These are phyloP conservation scores for Silene latifolia DNA, from an alignment of 148 eudicot genomes.

Conservation along the genomic window DNA sequence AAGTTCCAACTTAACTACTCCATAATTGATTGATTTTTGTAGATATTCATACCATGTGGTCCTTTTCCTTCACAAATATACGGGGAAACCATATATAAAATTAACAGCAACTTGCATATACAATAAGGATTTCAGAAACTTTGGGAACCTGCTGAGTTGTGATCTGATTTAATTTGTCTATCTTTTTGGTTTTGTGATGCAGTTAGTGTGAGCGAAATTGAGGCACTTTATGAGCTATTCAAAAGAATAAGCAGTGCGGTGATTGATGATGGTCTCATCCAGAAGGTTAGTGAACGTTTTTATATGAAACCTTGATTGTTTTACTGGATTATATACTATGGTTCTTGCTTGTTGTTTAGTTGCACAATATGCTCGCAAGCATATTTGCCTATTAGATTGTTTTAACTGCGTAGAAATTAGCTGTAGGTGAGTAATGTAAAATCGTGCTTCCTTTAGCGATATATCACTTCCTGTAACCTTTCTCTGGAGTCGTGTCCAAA, in stretches of 20 bases:
- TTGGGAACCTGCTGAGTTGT: background rate
- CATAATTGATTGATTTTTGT: too few species aligned
- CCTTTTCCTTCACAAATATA: background rate
- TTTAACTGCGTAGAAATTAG: background rate
- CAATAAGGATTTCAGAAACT: background rate
- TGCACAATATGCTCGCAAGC: background rate
- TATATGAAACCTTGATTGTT: background rate
- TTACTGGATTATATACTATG: background rate
- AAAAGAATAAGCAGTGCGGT: constrained; percentile 96
- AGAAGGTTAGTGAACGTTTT: constrained; percentile 50
- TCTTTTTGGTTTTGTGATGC: constrained; percentile 33
- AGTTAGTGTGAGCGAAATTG: constrained; percentile 97
- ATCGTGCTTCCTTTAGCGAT: background rate
- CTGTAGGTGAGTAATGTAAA: too few species aligned
- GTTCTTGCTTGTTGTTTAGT: background rate
- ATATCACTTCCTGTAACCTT: background rate
- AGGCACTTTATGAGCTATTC: constrained; percentile 92
- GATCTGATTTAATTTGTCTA: background rate
- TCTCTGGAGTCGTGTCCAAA: background rate
- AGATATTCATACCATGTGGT: background rate
- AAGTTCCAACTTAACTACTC: too few species aligned
- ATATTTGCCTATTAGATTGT: background rate
- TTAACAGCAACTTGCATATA: background rate
- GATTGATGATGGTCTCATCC: constrained; percentile 85
- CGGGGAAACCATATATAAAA: background rate